Conservation (phyloP, 1,284 basidiomycete genomes). For the Thecaphora thlaspeos region DNA sequence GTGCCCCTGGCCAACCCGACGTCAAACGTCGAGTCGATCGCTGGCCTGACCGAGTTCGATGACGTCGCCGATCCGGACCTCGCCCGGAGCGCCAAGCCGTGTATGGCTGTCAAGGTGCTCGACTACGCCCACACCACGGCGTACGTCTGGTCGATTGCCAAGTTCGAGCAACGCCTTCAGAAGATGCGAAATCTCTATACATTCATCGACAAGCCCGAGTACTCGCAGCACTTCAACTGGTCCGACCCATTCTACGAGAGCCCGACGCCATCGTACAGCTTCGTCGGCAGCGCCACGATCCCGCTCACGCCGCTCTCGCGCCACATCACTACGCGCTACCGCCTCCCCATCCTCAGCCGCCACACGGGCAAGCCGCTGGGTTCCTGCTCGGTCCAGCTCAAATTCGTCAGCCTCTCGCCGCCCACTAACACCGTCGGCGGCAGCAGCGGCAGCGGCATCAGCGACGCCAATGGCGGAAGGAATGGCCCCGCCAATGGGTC, state of each 20-base stretch:
- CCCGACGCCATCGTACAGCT: conserved; percentile 64
- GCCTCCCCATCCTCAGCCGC: conserved; percentile 31
- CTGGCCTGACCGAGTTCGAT: conserved; percentile 82
- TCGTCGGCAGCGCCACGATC: conserved; percentile 79
- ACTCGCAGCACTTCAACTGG: conserved; percentile 73
- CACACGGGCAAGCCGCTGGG: conserved; percentile 31
- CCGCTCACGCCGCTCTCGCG: conserved; percentile 79
- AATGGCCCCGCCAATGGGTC: neutral
- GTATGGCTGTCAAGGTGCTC: conserved; percentile 84
- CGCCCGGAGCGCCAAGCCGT: conserved; percentile 62
- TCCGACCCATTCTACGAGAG: conserved; percentile 80
- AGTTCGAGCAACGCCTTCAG: conserved; percentile 80
- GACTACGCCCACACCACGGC: conserved; percentile 38
- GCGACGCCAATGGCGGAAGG: conserved; percentile 1
- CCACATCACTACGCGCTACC: conserved; percentile 58
- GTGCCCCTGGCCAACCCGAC: conserved; percentile 75
- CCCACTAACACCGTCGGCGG: too few species aligned
- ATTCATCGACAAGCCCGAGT: conserved; percentile 88
- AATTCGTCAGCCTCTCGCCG: conserved; percentile 41
- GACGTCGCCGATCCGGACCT: conserved; percentile 61
- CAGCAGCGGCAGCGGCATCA: neutral
- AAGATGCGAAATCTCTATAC: conserved; percentile 91
- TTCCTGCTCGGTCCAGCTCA: conserved; percentile 36
- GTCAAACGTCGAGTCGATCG: conserved; percentile 76
- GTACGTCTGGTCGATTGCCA: conserved; percentile 75